These are phyloP conservation scores for Pseudogymnoascus sp. DNA, from an alignment of 2,329 filamentous ascomycete genomes.

Conservation along the genomic window DNA sequence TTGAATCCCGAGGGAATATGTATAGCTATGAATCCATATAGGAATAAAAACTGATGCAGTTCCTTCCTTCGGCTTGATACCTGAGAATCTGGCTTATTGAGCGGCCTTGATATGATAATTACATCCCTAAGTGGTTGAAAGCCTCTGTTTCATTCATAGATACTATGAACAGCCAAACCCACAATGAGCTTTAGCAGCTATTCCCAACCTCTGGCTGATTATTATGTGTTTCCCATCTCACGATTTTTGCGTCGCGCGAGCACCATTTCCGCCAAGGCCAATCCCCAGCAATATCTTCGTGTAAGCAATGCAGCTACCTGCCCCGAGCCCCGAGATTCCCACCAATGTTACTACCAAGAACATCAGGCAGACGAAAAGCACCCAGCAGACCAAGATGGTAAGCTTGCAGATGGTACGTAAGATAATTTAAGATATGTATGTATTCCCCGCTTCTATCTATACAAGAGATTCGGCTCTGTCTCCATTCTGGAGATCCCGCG, in stretches of 20 bases:
- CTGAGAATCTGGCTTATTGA: not conserved
- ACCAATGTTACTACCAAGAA: not conserved
- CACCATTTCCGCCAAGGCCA: not conserved
- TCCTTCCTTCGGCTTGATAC: not conserved
- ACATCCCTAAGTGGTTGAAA: not conserved
- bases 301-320: not conserved
- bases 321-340: not conserved
- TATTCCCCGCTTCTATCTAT: slow-evolving; percentile 6
- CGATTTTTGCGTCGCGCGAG: not conserved
- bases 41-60: not conserved
- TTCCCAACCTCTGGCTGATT: not conserved
- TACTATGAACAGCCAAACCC: not conserved
- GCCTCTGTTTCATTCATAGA: not conserved
- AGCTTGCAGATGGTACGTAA: not conserved
- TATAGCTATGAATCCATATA: not conserved
- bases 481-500: not conserved
- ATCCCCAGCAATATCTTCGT: not conserved
- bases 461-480: slow-evolving; percentile 5
- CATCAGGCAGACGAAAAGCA: not conserved
- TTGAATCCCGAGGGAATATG: not conserved
- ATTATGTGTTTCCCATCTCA: not conserved
- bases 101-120: not conserved
- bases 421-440: not conserved
- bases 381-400: not conserved
- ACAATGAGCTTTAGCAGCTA: too few relatives aligned